Conservation (phyloP, 208 protist species). For the Crithidia bombi region DNA sequence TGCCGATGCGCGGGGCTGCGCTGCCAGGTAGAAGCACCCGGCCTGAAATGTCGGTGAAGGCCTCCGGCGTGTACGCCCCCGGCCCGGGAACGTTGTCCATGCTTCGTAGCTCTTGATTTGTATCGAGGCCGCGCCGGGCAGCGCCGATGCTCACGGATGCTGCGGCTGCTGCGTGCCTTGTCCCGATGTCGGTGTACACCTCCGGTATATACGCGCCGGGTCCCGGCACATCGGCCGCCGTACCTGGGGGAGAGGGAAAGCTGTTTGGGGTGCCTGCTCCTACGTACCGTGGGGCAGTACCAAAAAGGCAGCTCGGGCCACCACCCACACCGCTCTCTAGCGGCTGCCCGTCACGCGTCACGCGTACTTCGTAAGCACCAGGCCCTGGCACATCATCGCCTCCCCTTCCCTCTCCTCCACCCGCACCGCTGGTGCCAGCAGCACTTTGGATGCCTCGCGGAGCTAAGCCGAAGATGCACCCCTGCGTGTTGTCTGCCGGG, state of each 20-base stretch:
- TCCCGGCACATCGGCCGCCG: neutral
- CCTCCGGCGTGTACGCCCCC: conserved; percentile 15
- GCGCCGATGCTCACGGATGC: neutral
- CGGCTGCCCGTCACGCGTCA: conserved; percentile 20
- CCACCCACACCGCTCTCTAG: neutral
- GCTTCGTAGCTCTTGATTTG: neutral
- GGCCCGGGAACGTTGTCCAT: conserved; percentile 18
- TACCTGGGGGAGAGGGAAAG: neutral
- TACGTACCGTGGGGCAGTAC: conserved; percentile 15
- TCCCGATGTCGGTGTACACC: conserved; percentile 7
- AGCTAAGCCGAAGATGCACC: conserved; percentile 22
- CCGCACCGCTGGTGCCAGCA: neutral
- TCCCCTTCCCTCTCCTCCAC: neutral
- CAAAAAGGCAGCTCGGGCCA: neutral
- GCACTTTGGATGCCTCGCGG: neutral
- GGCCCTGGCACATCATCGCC: conserved; percentile 35
- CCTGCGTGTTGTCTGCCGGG: conserved; percentile 4
- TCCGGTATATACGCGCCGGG: conserved; percentile 13
- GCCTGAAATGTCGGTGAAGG: conserved; percentile 5
- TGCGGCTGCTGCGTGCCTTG: neutral
- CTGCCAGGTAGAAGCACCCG: neutral
- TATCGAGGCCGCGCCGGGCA: neutral
- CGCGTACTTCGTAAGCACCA: conserved; percentile 38
- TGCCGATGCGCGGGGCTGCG: conserved; percentile 27
- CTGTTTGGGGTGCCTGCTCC: neutral